A percentile compares a stretch with the other conserved stretches of the same genome.
phyloP scores from a whole-genome alignment of 2,329 filamentous ascomycete species.

The Pseudogymnoascus sp. region DNA sequence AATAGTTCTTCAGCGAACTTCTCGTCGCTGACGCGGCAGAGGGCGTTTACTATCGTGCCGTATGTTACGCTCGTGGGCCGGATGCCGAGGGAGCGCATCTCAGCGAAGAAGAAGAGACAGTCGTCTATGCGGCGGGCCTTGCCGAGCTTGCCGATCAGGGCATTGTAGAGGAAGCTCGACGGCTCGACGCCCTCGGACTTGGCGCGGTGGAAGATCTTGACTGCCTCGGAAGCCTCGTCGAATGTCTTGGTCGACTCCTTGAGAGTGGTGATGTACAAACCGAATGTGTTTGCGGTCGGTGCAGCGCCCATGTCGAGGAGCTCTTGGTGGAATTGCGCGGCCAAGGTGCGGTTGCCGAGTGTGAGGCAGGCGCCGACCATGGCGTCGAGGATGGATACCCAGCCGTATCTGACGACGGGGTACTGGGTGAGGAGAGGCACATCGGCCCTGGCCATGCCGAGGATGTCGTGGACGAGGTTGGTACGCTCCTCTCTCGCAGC shows the following conservation, averaged over 20 bases:
- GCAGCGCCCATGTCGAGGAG: conserved; percentile 82
- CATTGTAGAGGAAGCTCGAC: conserved; percentile 96
- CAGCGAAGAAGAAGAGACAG: conserved; percentile 94
- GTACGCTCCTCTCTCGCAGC: conserved; percentile 79
- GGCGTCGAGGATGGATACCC: conserved; percentile 91
- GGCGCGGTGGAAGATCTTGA: conserved; percentile 94
- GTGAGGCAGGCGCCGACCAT: conserved; percentile 92
- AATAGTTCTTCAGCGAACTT: conserved; percentile 97
- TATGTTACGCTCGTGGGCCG: conserved; percentile 97
- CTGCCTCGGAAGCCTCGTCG: conserved; percentile 91
- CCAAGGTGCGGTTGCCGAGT: conserved; percentile 69
- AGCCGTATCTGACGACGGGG: conserved; percentile 82
- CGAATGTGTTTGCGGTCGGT: conserved; percentile 94
- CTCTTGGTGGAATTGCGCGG: conserved; percentile 84
- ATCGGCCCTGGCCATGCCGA: conserved; percentile 82
- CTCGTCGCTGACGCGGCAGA: conserved; percentile 95
- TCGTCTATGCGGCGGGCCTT: conserved; percentile 97
- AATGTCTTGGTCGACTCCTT: conserved; percentile 97
- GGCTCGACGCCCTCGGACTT: conserved; percentile 91
- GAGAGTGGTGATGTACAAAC: conserved; percentile 96
- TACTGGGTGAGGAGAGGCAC: conserved; percentile 80
- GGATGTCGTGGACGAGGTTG: conserved; percentile 74
- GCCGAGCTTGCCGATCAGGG: conserved; percentile 93
- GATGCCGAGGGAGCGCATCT: conserved; percentile 90
- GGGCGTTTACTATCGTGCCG: conserved; percentile 93